These are phyloP conservation scores for Helianthus tuberosus DNA, from an alignment of 129 eudicot genomes.

Conservation along the genomic window DNA sequence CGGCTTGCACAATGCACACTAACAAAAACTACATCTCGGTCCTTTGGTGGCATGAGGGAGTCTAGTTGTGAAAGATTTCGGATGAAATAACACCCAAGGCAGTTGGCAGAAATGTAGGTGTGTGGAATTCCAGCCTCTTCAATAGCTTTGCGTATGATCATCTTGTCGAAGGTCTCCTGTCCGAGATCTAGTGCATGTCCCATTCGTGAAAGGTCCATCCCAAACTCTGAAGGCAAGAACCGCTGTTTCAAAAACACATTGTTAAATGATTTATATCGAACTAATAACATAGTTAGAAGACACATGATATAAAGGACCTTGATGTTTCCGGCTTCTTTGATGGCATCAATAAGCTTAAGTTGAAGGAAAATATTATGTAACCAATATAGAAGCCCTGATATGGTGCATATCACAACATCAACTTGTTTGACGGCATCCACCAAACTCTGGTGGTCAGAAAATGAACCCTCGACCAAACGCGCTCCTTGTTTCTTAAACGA, in stretches of 20 bases:
- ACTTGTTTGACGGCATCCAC: slow-evolving; percentile 70
- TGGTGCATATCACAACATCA: slow-evolving; percentile 74
- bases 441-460: slow-evolving; percentile 57
- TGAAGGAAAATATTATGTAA: slow-evolving; percentile 59
- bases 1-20: too few species aligned
- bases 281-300: neutral
- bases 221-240: slow-evolving; percentile 65
- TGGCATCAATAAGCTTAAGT: slow-evolving; percentile 73
- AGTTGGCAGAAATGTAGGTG: slow-evolving; percentile 56
- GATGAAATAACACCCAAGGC: slow-evolving; percentile 50
- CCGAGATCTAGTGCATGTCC: slow-evolving; percentile 36
- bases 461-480: slow-evolving; percentile 54
- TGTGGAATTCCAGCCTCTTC: slow-evolving; percentile 51
- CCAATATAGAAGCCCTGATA: slow-evolving; percentile 53
- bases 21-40: neutral
- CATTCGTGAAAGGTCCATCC: slow-evolving; percentile 47
- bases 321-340: slow-evolving; percentile 82
- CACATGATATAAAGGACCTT: slow-evolving; percentile 38
- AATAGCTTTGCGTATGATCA: slow-evolving; percentile 51
- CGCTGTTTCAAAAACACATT: slow-evolving; percentile 23
- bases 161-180: slow-evolving; percentile 45
- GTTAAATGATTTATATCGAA: too few species aligned
- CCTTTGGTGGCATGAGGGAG: slow-evolving; percentile 44
- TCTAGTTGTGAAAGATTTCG: slow-evolving; percentile 43
- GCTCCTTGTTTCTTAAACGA: slow-evolving; percentile 57